Base-by-base conservation (phyloP, 169 alveolate species). In the Plasmodium falciparum region DNA sequence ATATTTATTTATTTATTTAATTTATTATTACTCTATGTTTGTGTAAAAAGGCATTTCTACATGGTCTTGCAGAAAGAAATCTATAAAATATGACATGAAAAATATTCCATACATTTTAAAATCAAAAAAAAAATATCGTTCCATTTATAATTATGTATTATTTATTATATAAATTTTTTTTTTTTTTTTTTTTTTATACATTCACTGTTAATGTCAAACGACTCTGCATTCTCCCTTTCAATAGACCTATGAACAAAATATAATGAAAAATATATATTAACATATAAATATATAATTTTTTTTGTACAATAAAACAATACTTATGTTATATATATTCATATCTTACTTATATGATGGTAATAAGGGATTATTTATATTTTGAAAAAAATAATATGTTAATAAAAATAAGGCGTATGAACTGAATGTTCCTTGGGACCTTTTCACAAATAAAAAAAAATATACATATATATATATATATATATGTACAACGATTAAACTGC, bases 331-430 rank as follows among this genome's bases (percentile, higher is more conserved):
- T 69, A 70, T 70, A 39, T 47, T 20, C 7, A 47, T 39, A 70
- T 70, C 63, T 26, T 59, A 76, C 95, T 86, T 93, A 33, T 88
- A 95, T 88, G 73, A 62, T 11, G 97, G 97, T 43, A 95, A 75
- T 26, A 95, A 61, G 3, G 97, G 97, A 5, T 90, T 91, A n/a
- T 73, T 52, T 54, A 95, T 61, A 43, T 86, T 92, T 72, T 94
- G 97, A 45, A 95, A 85, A 52, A 93, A 95, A 74, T 62, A 93
- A 66, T 94, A 93, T 8, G 95, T 93, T 75, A 93, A 95, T 70
- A 95, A 93, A 52, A 95, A 89, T 52, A 95, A 94, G 26, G 97
- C 94, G 80, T 95, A 95, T 17, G 97, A 95, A 66, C 96, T 93
- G 88, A 95, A 93, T 17, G 97, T 95, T 29, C 95, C 95, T 47